Base-by-base conservation (phyloP, 805 yeast genomes). In the Pichia phayaonensis region DNA sequence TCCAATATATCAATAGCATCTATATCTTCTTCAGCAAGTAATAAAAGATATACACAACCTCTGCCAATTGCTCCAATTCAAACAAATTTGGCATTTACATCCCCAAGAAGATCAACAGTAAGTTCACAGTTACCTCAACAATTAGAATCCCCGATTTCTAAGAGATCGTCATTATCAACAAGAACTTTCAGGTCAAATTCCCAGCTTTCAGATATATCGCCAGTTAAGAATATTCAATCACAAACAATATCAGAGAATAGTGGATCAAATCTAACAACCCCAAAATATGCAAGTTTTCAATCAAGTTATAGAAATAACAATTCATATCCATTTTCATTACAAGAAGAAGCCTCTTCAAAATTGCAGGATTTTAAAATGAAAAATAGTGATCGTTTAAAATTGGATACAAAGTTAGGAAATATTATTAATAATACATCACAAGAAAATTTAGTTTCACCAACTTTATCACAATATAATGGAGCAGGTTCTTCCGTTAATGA, bases 151-250 rank as follows among this genome's bases (percentile, higher is more conserved):
- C 63, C 68, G n/a, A 58, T 52, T 13, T 61, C 66, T 18, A 64
- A 62, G 42, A 48, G 62, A 38, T 64, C 66, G 11, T 65, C 67
- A 10, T 60, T 66, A 66, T 56, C 65, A 20, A 62, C 59, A 39
- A 52, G 70, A 51, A 66, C 68, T 4, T 66, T 66, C 51, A 54
- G 70, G 41, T 65, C 68, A 8, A 61, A 61, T 47, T 59, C 65
- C 11, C 61, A 57, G 45, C 48, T 56, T n/a, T 59, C 65, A 2
- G 64, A 63, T 12, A 40, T 34, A 3, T 62, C 66, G 21, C 64
- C 64, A 13, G 44, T 54, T 24, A 61, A 61, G 12, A 34, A 34
- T 7, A n/a, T 16, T 34, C 38, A 34, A 16, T 34, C 38, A n/a
- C 38, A 34, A 34, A 34, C 20, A n/a, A 34, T 34, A 16, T 16